Evolutionary conservation across 768 basidiomycete species (phyloP).

Genomic region (Lactarius psammicola): DNA sequence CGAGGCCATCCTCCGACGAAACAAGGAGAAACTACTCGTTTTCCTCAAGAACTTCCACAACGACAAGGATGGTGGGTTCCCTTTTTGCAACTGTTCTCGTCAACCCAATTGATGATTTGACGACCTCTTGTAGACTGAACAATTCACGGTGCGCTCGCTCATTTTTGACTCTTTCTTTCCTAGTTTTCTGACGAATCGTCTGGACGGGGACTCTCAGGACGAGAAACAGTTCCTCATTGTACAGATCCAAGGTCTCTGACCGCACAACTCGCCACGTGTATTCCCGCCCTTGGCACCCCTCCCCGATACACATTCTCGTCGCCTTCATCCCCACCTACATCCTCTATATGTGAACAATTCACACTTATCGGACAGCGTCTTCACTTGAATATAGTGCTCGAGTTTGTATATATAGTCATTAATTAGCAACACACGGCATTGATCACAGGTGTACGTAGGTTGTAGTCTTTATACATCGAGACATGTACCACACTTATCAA

Average conservation of each 20-base stretch:
- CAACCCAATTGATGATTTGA: conserved; percentile 2
- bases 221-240: conserved; percentile 96
- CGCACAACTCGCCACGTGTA: neutral
- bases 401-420: conserved; percentile 22
- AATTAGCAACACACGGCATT: conserved; percentile 14
- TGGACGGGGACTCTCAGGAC: conserved; percentile 45
- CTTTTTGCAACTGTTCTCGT: neutral
- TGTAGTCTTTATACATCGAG: conserved; percentile 20
- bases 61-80: conserved; percentile 85
- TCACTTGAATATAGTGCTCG: conserved; percentile 9
- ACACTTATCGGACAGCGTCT: conserved; percentile 1
- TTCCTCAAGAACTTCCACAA: conserved; percentile 96
- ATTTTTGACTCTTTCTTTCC: neutral
- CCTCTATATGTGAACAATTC: conserved; percentile 2
- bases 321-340: neutral
- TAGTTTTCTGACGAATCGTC: conserved; percentile 19
- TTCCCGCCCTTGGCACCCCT: neutral
- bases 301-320: neutral
- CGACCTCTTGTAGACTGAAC: conserved; percentile 64
- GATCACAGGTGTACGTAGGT: conserved; percentile 13
- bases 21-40: conserved; percentile 87
- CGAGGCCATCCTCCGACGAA: conserved; percentile 83
- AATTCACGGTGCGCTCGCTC: conserved; percentile 67
- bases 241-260: conserved; percentile 79
- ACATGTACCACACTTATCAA: conserved; percentile 25